Evolutionary conservation across 768 basidiomycete species (phyloP).

Genomic region (Stropharia rugosoannulata): DNA sequence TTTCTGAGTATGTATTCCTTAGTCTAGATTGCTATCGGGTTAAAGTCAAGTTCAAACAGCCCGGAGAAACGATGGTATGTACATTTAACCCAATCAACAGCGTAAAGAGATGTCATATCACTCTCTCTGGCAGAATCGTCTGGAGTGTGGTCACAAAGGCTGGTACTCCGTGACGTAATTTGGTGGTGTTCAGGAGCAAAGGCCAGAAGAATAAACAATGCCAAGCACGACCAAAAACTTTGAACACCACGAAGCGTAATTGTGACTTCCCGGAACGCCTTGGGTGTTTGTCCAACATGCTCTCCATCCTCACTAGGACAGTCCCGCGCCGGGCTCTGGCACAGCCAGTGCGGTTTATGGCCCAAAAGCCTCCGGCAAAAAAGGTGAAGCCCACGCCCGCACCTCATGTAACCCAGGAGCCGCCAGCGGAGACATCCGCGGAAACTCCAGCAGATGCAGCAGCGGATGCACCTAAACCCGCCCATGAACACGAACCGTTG

Average conservation of each 20-base stretch:
- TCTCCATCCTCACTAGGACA: slow-evolving; percentile 32
- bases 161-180: too few species aligned
- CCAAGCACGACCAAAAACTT: slow-evolving; percentile 15
- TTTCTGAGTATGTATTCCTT: too few species aligned
- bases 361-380: slow-evolving; percentile 26
- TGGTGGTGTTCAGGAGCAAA: background rate
- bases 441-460: slow-evolving; percentile 20
- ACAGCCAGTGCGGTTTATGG: slow-evolving; percentile 34
- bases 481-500: background rate
- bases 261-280: background rate
- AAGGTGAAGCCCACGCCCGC: slow-evolving; percentile 10
- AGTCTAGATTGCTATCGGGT: too few species aligned
- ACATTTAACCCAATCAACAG: background rate
- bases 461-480: slow-evolving; percentile 9
- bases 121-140: too few species aligned
- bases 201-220: slow-evolving; percentile 4
- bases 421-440: slow-evolving; percentile 15
- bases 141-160: too few species aligned
- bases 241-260: background rate
- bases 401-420: slow-evolving; percentile 9
- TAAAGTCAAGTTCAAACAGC: too few species aligned
- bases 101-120: too few species aligned
- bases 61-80: too few species aligned
- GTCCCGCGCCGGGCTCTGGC: slow-evolving; percentile 30
- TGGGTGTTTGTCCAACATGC: slow-evolving; percentile 18